Percentiles rank a stretch among this genome's conserved stretches.
Evolutionary conservation across 805 yeast genomes (phyloP).

Genomic region (Ogataea neopini): DNA sequence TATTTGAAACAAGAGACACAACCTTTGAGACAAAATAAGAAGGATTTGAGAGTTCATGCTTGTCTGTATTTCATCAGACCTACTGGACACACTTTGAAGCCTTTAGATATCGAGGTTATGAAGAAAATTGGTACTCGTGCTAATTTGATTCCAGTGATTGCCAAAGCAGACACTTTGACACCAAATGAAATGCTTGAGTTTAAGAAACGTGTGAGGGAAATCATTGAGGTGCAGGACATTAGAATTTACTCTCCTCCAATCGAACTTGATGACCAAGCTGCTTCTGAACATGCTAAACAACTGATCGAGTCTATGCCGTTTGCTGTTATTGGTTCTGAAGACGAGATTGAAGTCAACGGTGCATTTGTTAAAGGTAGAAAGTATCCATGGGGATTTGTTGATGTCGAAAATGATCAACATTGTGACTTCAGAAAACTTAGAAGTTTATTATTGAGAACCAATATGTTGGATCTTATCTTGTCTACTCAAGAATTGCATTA

Average conservation of each 20-base stretch:
- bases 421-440: constrained; percentile 85
- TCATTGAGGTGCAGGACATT: constrained; percentile 82
- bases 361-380: constrained; percentile 71
- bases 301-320: constrained; percentile 85
- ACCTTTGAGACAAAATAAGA: constrained; percentile 65
- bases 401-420: constrained; percentile 82
- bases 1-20: constrained; percentile 93
- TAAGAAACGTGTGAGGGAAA: constrained; percentile 75
- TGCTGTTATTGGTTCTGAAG: constrained; percentile 78
- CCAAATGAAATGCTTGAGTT: constrained; percentile 67
- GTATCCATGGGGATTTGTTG: constrained; percentile 90
- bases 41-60: constrained; percentile 88
- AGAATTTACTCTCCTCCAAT: constrained; percentile 82
- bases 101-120: constrained; percentile 88
- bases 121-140: constrained; percentile 76
- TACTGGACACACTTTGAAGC: constrained; percentile 83
- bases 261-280: constrained; percentile 70
- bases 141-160: constrained; percentile 85
- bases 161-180: constrained; percentile 84
- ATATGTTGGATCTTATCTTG: constrained; percentile 77
- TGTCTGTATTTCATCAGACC: constrained; percentile 90
- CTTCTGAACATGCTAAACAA: constrained; percentile 78
- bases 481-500: constrained; percentile 82
- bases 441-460: constrained; percentile 74
- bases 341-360: constrained; percentile 67